These are phyloP conservation scores for Microcyclosporella mali DNA, from an alignment of 2,329 filamentous ascomycete genomes.

Conservation along the genomic window DNA sequence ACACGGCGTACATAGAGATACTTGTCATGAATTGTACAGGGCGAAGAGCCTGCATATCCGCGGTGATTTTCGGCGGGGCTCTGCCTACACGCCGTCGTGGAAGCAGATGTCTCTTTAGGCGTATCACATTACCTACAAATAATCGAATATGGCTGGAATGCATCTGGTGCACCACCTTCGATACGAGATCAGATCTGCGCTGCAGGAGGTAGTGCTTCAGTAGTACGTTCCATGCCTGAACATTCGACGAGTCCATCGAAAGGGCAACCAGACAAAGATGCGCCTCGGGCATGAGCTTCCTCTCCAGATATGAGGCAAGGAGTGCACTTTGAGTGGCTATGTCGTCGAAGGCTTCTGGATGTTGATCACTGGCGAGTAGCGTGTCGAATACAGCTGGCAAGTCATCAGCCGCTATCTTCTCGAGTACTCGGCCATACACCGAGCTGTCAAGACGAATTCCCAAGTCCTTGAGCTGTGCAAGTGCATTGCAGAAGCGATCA, in stretches of 20 bases:
- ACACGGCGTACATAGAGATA: slow-evolving; percentile 37
- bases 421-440: slow-evolving; percentile 60
- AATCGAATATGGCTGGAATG: slow-evolving; percentile 39
- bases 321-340: slow-evolving; percentile 48
- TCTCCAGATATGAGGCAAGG: slow-evolving; percentile 47
- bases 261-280: slow-evolving; percentile 52
- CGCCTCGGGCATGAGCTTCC: slow-evolving; percentile 46
- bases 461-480: slow-evolving; percentile 55
- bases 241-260: slow-evolving; percentile 24
- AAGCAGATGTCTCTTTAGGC: slow-evolving; percentile 38
- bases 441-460: slow-evolving; percentile 59
- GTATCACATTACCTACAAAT: slow-evolving; percentile 39
- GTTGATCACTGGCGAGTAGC: slow-evolving; percentile 55
- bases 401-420: slow-evolving; percentile 55
- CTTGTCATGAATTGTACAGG: slow-evolving; percentile 43
- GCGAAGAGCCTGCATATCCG: slow-evolving; percentile 23
- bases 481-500: slow-evolving; percentile 51
- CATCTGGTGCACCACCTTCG: slow-evolving; percentile 46
- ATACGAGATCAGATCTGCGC: slow-evolving; percentile 24
- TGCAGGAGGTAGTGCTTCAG: slow-evolving; percentile 37
- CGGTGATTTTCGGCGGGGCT: slow-evolving; percentile 24
- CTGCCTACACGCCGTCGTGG: slow-evolving; percentile 35
- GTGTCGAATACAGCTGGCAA: slow-evolving; percentile 49
- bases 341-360: slow-evolving; percentile 59
- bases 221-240: slow-evolving; percentile 43